Percentiles rank a stretch among this genome's conserved stretches.
These are phyloP conservation scores for Cryphonectria parasitica DNA, from an alignment of 2,329 filamentous ascomycete genomes.

Conservation along the genomic window DNA sequence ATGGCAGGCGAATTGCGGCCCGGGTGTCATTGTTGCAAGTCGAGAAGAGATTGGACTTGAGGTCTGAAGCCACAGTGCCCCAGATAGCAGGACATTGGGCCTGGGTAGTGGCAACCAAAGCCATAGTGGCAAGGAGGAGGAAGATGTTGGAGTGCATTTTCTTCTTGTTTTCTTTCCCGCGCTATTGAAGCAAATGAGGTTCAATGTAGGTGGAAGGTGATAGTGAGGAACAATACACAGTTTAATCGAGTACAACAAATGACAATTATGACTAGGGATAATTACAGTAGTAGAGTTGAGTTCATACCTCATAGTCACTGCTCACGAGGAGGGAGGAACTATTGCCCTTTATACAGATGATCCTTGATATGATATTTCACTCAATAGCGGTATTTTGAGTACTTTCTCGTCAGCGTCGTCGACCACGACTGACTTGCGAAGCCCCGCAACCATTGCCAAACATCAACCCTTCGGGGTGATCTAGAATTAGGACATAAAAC, in stretches of 20 bases:
- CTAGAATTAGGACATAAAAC: neutral
- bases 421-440: neutral
- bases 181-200: neutral
- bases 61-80: slow-evolving; percentile 17
- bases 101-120: neutral
- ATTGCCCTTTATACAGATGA: neutral
- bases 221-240: neutral
- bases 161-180: no score
- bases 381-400: neutral
- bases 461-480: neutral
- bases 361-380: no score
- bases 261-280: neutral
- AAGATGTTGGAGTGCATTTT: neutral
- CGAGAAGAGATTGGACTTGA: neutral
- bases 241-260: neutral
- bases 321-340: neutral
- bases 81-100: slow-evolving; percentile 13
- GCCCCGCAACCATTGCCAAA: neutral
- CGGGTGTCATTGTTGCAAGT: slow-evolving; percentile 36
- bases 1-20: slow-evolving; percentile 35
- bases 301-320: neutral
- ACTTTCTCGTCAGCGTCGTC: neutral
- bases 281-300: neutral
- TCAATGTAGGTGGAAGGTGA: neutral
- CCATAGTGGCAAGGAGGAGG: neutral